A percentile compares a stretch with the other conserved stretches of the same genome.
Conservation (phyloP, 306 rosid species). For the Fagus crenata region DNA sequence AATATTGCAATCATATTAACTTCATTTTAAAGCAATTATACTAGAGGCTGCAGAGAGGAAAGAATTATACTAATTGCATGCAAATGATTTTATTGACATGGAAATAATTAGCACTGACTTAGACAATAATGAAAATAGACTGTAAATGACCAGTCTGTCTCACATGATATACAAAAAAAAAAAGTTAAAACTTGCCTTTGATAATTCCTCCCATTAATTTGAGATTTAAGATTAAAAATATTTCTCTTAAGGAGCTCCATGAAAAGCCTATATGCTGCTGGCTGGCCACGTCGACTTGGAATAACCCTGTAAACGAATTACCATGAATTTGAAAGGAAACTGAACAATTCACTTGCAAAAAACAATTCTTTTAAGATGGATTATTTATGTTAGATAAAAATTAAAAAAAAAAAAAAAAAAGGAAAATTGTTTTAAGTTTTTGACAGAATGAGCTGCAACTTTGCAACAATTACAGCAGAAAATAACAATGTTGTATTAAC, state of each 20-base stretch:
- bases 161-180: not conserved
- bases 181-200: constrained; percentile 45
- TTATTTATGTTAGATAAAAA: not conserved
- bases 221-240: constrained; percentile 68
- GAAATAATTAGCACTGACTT: not conserved
- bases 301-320: constrained; percentile 60
- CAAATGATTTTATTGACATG: not conserved
- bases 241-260: constrained; percentile 80
- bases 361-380: not conserved
- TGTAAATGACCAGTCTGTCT: not conserved
- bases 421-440: not conserved
- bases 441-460: not conserved
- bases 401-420: not conserved
- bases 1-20: constrained; percentile 1
- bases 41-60: not conserved
- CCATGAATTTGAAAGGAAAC: constrained; percentile 9
- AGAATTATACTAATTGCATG: not conserved
- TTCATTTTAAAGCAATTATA: not conserved
- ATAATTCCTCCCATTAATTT: constrained; percentile 58
- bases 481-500: not conserved
- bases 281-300: constrained; percentile 73
- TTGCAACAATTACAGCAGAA: not conserved
- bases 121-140: not conserved
- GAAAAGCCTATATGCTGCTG: constrained; percentile 84
- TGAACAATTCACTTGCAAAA: constrained; percentile 6